Percentiles rank a stretch among this genome's conserved stretches.
Conservation (phyloP, 1,284 basidiomycete genomes). For the Binderoboletus segoi region DNA sequence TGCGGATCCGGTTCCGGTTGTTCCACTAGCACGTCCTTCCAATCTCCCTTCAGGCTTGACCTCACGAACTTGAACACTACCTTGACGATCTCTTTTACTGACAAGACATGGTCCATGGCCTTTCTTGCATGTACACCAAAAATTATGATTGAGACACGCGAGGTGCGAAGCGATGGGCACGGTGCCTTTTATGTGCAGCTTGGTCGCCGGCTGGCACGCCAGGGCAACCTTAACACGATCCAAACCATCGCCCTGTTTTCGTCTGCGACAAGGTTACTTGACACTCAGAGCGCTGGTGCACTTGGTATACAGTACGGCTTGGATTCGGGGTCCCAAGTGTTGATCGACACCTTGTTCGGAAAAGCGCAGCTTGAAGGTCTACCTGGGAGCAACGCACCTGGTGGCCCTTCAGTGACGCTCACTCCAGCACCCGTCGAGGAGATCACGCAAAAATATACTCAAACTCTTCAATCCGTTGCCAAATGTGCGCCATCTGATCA, state of each 20-base stretch:
- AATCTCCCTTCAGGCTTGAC: too few species aligned
- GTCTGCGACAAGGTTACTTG: constrained; percentile 17
- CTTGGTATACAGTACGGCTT: neutral
- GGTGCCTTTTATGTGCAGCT: constrained; percentile 27
- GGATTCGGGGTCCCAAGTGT: constrained; percentile 18
- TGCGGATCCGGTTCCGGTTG: constrained; percentile 15
- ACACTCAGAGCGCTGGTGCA: neutral
- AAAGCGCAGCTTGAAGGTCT: constrained; percentile 10
- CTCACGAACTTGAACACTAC: constrained; percentile 14
- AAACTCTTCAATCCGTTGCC: constrained; percentile 20
- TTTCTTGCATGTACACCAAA: constrained; percentile 28
- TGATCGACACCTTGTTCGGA: constrained; percentile 25
- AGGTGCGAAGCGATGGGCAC: constrained; percentile 27
- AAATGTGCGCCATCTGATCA: constrained; percentile 21
- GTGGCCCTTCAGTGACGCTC: constrained; percentile 4
- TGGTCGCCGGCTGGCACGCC: constrained; percentile 13
- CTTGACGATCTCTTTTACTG: constrained; percentile 15
- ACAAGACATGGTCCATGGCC: constrained; percentile 25
- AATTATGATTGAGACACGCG: constrained; percentile 28
- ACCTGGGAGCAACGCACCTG: neutral
- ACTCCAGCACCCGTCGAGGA: constrained; percentile 6
- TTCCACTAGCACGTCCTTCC: neutral
- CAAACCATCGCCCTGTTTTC: constrained; percentile 28
- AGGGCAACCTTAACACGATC: constrained; percentile 27
- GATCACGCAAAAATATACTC: constrained; percentile 26